Evolutionary conservation across 2,329 filamentous ascomycete genomes (phyloP).

Genomic region (Cucurbitaria berberidis): DNA sequence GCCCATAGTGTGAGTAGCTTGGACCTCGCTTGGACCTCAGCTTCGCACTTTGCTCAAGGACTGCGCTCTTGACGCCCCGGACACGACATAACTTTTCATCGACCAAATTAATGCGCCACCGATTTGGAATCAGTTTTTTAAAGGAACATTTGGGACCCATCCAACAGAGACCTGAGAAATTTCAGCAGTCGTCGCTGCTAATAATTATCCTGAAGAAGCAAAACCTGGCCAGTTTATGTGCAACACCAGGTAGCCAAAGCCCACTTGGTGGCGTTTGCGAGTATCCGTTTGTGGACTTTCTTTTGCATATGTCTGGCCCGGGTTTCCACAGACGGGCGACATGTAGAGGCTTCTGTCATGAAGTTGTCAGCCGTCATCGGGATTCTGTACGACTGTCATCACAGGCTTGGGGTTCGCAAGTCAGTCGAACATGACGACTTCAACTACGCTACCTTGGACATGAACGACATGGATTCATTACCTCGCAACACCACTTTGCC

Average conservation of each 20-base stretch:
- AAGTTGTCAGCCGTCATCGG: conserved; percentile 2
- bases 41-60: not conserved
- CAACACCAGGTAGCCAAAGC: not conserved
- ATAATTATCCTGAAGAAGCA: not conserved
- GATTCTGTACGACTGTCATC: conserved; percentile 1
- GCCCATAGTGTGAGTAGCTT: not conserved
- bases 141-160: not conserved
- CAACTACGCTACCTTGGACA: not conserved
- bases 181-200: not conserved
- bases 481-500: conserved; percentile 27
- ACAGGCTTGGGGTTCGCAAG: not conserved
- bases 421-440: conserved; percentile 7
- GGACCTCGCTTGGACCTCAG: not conserved
- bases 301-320: not conserved
- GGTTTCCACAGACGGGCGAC: not conserved
- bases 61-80: not conserved
- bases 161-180: not conserved
- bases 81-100: not conserved
- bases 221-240: not conserved
- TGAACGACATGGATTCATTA: conserved; percentile 19
- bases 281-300: not conserved
- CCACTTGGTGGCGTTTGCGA: not conserved
- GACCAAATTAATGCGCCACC: not conserved
- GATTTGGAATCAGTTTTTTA: not conserved
- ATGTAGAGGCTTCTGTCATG: conserved; percentile 10